phyloP scores from a whole-genome alignment of 805 yeast species.

The Torulaspora indica region DNA sequence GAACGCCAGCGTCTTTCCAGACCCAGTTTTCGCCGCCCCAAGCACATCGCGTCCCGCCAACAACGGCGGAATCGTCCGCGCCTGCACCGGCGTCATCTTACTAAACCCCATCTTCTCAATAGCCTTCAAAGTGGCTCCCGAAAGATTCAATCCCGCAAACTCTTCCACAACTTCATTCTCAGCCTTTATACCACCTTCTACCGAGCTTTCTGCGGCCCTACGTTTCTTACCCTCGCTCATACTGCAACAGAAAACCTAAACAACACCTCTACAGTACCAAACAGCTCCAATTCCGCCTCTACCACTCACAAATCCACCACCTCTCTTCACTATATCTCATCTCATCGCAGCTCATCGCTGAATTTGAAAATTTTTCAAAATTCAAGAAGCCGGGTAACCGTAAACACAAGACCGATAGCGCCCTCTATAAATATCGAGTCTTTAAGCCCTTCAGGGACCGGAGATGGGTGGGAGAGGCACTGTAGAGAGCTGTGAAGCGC shows the following conservation, averaged over 20 bases:
- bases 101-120: slow-evolving; percentile 85
- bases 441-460: slow-evolving; percentile 1
- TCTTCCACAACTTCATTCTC: slow-evolving; percentile 25
- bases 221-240: slow-evolving; percentile 11
- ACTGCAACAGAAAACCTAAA: neutral
- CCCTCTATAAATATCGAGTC: neutral
- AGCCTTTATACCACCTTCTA: slow-evolving; percentile 6
- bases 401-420: slow-evolving; percentile 3
- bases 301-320: neutral
- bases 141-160: slow-evolving; percentile 55
- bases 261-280: neutral
- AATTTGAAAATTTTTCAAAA: slow-evolving; percentile 6
- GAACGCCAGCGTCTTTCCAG: slow-evolving; percentile 96
- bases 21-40: slow-evolving; percentile 99
- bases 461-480: neutral
- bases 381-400: slow-evolving; percentile 1
- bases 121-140: slow-evolving; percentile 78
- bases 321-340: slow-evolving; percentile 9
- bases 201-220: slow-evolving; percentile 3
- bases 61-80: slow-evolving; percentile 92
- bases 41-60: slow-evolving; percentile 95
- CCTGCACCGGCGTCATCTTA: slow-evolving; percentile 90
- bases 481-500: no score
- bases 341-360: slow-evolving; percentile 26
- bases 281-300: neutral